A percentile compares a stretch with the other conserved stretches of the same genome.
Evolutionary conservation across 495 filamentous ascomycete species (phyloP).

Genomic region (Margaritispora aquatica): DNA sequence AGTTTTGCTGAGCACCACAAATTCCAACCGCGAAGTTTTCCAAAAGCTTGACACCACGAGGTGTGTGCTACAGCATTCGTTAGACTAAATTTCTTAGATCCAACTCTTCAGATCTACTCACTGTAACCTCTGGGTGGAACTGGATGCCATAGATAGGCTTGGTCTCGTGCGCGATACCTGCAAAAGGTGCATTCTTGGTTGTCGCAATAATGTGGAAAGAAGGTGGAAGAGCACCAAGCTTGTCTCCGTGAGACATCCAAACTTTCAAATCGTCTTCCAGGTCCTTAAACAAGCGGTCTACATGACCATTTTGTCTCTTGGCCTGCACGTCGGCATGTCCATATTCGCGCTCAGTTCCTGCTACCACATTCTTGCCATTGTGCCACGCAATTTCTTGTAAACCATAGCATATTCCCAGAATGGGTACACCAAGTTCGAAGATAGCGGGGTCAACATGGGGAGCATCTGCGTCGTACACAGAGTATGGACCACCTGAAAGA

Average conservation of each 20-base stretch:
- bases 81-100: background rate
- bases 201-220: slow-evolving; percentile 67
- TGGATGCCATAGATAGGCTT: slow-evolving; percentile 73
- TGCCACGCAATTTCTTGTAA: slow-evolving; percentile 80
- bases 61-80: slow-evolving; percentile 41
- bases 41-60: slow-evolving; percentile 56
- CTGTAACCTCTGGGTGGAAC: slow-evolving; percentile 80
- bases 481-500: slow-evolving; percentile 70
- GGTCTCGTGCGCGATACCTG: slow-evolving; percentile 69
- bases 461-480: slow-evolving; percentile 64
- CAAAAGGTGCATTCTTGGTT: slow-evolving; percentile 69
- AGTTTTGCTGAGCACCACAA: slow-evolving; percentile 65
- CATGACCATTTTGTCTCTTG: slow-evolving; percentile 43
- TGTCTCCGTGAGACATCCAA: slow-evolving; percentile 88
- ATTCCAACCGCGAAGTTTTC: slow-evolving; percentile 78
- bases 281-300: slow-evolving; percentile 67
- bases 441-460: slow-evolving; percentile 75
- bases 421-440: slow-evolving; percentile 71
- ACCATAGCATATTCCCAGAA: slow-evolving; percentile 74
- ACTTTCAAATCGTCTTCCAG: slow-evolving; percentile 60
- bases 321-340: slow-evolving; percentile 47
- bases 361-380: slow-evolving; percentile 62
- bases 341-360: slow-evolving; percentile 67
- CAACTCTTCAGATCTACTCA: background rate
- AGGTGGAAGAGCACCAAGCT: slow-evolving; percentile 65